Evolutionary conservation across 2,329 filamentous ascomycete genomes (phyloP).

Genomic region (Madurella fahalii): DNA sequence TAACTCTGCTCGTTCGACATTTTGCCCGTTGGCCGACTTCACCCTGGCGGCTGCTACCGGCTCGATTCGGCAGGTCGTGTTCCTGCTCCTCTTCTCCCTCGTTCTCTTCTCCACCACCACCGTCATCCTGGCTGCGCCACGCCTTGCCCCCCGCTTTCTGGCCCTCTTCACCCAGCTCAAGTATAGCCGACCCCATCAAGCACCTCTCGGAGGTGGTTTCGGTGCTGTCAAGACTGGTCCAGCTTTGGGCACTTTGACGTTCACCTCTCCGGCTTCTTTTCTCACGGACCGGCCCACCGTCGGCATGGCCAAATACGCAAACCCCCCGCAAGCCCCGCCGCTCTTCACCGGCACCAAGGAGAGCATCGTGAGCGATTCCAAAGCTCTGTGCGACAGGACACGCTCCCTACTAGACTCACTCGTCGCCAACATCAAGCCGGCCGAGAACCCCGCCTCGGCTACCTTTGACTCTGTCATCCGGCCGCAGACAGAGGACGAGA

Average conservation of each 20-base stretch:
- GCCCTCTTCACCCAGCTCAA: conserved; percentile 55
- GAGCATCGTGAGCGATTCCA: conserved; percentile 62
- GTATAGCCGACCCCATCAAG: conserved; percentile 32
- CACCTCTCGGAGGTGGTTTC: conserved; percentile 26
- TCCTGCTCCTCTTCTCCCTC: conserved; percentile 48
- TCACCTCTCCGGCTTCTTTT: conserved; percentile 33
- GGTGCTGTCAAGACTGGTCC: conserved; percentile 10
- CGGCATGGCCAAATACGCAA: conserved; percentile 64
- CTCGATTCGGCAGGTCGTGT: conserved; percentile 22
- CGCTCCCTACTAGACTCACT: conserved; percentile 64
- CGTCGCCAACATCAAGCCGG: conserved; percentile 54
- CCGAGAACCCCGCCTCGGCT: conserved; percentile 47
- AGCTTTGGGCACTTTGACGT: conserved; percentile 23
- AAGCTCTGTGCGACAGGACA: conserved; percentile 59
- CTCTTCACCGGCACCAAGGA: conserved; percentile 71
- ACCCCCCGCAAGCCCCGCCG: conserved; percentile 72
- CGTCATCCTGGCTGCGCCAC: conserved; percentile 64
- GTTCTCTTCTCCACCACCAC: conserved; percentile 52
- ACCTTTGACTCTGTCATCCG: conserved; percentile 53
- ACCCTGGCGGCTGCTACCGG: conserved; percentile 37
- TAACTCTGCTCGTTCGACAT: background rate
- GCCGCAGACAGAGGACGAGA: conserved; percentile 72
- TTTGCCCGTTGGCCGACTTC: conserved; percentile 10
- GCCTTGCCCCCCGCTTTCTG: conserved; percentile 55
- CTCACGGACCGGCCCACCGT: conserved; percentile 52